phyloP scores from a whole-genome alignment of 2,329 filamentous ascomycete species.

The Chaetomium sp. region DNA sequence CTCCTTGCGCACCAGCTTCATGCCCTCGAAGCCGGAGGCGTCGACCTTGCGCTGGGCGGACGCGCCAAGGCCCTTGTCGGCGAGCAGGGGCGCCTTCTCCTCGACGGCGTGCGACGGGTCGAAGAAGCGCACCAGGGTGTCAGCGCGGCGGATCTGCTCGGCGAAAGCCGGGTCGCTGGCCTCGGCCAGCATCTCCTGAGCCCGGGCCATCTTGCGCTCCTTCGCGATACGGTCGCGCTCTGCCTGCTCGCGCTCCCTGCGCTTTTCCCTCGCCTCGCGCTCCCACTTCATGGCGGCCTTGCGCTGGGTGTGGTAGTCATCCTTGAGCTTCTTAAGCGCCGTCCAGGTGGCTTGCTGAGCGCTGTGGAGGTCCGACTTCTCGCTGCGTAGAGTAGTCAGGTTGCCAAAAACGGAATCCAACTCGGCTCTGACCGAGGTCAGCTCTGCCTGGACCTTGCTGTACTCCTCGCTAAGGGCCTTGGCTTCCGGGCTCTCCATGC shows the following conservation, averaged over 20 bases:
- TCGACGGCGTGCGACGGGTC: conserved; percentile 69
- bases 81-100: conserved; percentile 68
- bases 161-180: conserved; percentile 85
- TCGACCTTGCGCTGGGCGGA: conserved; percentile 82
- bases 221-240: conserved; percentile 75
- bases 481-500: conserved; percentile 86
- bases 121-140: conserved; percentile 87
- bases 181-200: conserved; percentile 75
- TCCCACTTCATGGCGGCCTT: conserved; percentile 85
- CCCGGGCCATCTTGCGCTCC: conserved; percentile 74
- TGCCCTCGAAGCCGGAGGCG: conserved; percentile 81
- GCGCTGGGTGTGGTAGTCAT: conserved; percentile 79
- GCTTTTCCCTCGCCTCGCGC: conserved; percentile 75
- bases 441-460: conserved; percentile 79
- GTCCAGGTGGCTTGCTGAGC: conserved; percentile 86
- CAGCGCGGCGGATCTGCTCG: conserved; percentile 87
- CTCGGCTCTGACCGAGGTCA: conserved; percentile 87
- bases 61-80: conserved; percentile 73
- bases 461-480: conserved; percentile 88
- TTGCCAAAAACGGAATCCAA: conserved; percentile 90
- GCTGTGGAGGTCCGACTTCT: conserved; percentile 78
- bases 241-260: conserved; percentile 75
- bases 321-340: conserved; percentile 83
- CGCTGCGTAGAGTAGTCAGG: conserved; percentile 79
- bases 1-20: conserved; percentile 80